Evolutionary conservation across 2,329 filamentous ascomycete species (phyloP).

Genomic region (Leptographium wingfieldii): DNA sequence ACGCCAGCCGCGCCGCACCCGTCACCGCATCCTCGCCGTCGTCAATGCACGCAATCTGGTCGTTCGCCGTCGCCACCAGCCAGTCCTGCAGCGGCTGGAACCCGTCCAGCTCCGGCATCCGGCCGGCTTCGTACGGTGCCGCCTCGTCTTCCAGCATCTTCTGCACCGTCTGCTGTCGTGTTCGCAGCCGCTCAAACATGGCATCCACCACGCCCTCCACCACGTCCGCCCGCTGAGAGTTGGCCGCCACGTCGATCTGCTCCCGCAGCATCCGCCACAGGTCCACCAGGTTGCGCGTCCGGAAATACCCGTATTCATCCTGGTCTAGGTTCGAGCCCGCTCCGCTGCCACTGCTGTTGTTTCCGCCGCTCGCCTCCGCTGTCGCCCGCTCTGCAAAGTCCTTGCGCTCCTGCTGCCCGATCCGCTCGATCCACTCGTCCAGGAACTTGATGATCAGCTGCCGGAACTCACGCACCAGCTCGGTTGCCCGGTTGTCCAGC

Average conservation of each 20-base stretch:
- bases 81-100: slow-evolving; percentile 84
- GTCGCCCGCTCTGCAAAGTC: slow-evolving; percentile 69
- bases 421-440: slow-evolving; percentile 95
- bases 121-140: slow-evolving; percentile 49
- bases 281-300: slow-evolving; percentile 82
- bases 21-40: slow-evolving; percentile 58
- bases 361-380: neutral
- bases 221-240: slow-evolving; percentile 78
- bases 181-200: slow-evolving; percentile 80
- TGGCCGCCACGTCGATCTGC: slow-evolving; percentile 73
- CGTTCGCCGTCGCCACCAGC: slow-evolving; percentile 93
- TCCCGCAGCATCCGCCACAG: slow-evolving; percentile 97
- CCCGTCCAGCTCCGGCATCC: slow-evolving; percentile 39
- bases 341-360: slow-evolving; percentile 21
- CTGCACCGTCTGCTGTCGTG: slow-evolving; percentile 77
- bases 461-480: slow-evolving; percentile 87
- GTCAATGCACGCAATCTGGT: slow-evolving; percentile 97
- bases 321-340: slow-evolving; percentile 67
- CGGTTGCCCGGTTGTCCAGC: slow-evolving; percentile 77
- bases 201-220: slow-evolving; percentile 91
- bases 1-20: slow-evolving; percentile 45
- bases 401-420: slow-evolving; percentile 68
- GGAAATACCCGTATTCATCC: slow-evolving; percentile 81
- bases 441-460: slow-evolving; percentile 90
- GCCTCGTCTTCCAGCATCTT: slow-evolving; percentile 79